Evolutionary conservation across 192 early-diverging fungal species (phyloP), one percentile per base, ranked within the genome.

Genomic region (Spinellus fusiger): DNA sequence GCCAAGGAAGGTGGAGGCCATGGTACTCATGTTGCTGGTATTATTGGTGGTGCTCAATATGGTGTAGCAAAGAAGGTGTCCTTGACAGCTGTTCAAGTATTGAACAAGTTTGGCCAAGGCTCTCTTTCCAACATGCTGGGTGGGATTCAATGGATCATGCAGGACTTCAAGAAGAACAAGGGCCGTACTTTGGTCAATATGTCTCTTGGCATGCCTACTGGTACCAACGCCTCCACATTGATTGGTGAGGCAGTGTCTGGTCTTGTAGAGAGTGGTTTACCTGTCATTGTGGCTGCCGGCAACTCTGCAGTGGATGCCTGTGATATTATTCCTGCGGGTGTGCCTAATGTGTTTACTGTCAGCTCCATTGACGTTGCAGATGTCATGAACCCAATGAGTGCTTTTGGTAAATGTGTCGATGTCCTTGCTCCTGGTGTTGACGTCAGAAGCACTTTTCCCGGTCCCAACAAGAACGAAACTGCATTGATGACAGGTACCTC

Each of bases 381-480:
- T 73, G 70, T 68, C 23, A 75, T 93, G 51, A 91, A 91, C 20
- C 69, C 72, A 65, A 90, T 93, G 75, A 92, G 92, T 2, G 89
- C 92, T 67, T 84, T 71, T 49, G 97, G 97, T 56, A 85, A 84
- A 69, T 99, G 97, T 78, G 93, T 96, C 25, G 87, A 94, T 68
- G 84, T 97, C 59, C 90, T 92, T 71, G 95, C 93, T 37, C 97
- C 97, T 16, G 65, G 65, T 61, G 85, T 89, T 46, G 78, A 87
- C 61, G 91, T 97, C 59, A 83, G 82, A 53, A 89, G 87, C 46
- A 85, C 86, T 54, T 96, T 83, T 83, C 89, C 86, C 67, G 84
- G 80, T 47, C 80, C 83, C 71, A 83, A 83, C 49, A 81, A 73
- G 54, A 77, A 83, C 51, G 88, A 83, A 66, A 91, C 93, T 81